Conservation (phyloP, 306 rosid genomes). For the Trifolium dubium region DNA sequence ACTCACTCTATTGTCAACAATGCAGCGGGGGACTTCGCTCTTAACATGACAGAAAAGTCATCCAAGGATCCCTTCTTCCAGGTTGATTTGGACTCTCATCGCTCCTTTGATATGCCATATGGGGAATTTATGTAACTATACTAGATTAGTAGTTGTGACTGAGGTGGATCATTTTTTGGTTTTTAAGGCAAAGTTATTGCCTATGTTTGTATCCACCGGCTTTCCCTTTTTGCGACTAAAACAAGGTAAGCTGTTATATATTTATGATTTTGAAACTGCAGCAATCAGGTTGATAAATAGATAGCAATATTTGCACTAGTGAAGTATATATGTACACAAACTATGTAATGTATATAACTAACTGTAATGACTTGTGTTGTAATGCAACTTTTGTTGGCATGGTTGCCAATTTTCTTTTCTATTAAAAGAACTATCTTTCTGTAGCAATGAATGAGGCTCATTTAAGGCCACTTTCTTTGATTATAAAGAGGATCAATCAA, state of each 20-base stretch:
- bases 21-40: conserved; percentile 22
- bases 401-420: neutral
- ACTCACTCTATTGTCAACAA: neutral
- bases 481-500: no score
- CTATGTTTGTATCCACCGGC: conserved; percentile 33
- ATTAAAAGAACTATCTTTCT: neutral
- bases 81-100: conserved; percentile 27
- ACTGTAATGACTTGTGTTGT: neutral
- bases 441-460: no score
- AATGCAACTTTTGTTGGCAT: conserved; percentile 8
- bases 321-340: conserved; percentile 28
- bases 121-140: conserved; percentile 16
- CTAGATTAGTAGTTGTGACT: neutral
- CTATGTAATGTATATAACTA: neutral
- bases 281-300: conserved; percentile 11
- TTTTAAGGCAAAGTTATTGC: conserved; percentile 5
- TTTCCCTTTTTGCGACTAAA: conserved; percentile 1
- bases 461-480: no score
- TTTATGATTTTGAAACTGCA: conserved; percentile 39
- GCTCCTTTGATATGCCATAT: conserved; percentile 11
- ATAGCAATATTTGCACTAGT: conserved; percentile 1
- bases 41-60: conserved; percentile 33
- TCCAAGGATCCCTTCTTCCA: conserved; percentile 24
- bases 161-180: conserved; percentile 19
- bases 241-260: conserved; percentile 35